phyloP scores from a whole-genome alignment of 768 basidiomycete genomes.

The Baorangia bicolor region DNA sequence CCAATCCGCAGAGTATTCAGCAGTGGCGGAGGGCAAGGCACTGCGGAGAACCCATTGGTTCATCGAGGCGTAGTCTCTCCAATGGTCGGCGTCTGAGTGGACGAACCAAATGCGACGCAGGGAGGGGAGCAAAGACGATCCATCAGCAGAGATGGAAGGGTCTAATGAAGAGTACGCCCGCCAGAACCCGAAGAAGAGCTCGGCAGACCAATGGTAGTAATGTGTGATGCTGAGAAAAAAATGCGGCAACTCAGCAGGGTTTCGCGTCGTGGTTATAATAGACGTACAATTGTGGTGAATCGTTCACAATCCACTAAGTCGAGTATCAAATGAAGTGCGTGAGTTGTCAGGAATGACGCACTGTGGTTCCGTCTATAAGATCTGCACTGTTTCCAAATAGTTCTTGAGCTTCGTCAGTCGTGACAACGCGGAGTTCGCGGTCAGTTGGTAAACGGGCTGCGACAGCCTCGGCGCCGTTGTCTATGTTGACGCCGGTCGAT shows the following conservation, averaged over 20 bases:
- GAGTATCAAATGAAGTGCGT: constrained; percentile 2
- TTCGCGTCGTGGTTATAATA: no score
- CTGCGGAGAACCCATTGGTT: constrained; percentile 83
- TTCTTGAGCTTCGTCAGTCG: constrained; percentile 58
- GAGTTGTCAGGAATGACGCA: constrained; percentile 29
- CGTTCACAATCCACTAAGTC: constrained; percentile 73
- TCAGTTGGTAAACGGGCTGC: constrained; percentile 69
- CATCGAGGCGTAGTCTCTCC: constrained; percentile 92
- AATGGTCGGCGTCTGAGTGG: constrained; percentile 69
- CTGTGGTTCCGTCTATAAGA: constrained; percentile 75
- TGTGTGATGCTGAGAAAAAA: constrained; percentile 65
- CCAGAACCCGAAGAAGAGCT: constrained; percentile 92
- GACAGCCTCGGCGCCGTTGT: constrained; percentile 54
- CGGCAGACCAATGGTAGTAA: constrained; percentile 93
- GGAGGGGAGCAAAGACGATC: constrained; percentile 70
- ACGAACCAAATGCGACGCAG: constrained; percentile 76
- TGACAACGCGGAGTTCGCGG: constrained; percentile 76
- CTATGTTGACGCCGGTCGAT: constrained; percentile 63
- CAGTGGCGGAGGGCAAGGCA: constrained; percentile 74
- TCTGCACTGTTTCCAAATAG: constrained; percentile 75
- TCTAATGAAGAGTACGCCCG: constrained; percentile 85
- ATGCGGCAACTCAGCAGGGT: background rate
- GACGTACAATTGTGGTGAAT: constrained; percentile 80
- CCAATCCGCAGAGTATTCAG: constrained; percentile 86
- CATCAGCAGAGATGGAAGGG: constrained; percentile 58